phyloP scores from a whole-genome alignment of 768 basidiomycete genomes.

The Termitomyces sp. region DNA sequence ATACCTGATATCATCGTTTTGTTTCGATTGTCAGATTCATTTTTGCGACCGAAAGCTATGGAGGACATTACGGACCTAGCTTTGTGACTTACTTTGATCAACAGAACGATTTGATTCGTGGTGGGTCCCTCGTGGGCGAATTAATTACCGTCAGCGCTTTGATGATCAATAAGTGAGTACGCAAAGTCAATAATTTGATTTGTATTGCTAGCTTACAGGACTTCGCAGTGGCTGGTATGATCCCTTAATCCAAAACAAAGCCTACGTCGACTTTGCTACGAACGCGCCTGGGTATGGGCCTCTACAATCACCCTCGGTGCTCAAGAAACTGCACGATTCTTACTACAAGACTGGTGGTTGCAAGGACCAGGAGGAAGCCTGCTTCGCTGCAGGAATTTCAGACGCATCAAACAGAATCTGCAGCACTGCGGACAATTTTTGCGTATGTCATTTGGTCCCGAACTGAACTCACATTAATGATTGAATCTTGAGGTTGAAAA shows the following conservation, averaged over 20 bases:
- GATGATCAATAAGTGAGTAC: conserved; percentile 61
- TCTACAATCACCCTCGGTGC: conserved; percentile 44
- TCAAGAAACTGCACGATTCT: conserved; percentile 43
- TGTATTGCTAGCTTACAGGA: background rate
- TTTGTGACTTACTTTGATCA: conserved; percentile 64
- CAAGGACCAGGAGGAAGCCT: conserved; percentile 48
- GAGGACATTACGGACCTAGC: conserved; percentile 63
- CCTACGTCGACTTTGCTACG: conserved; percentile 56
- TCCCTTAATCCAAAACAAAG: conserved; percentile 58
- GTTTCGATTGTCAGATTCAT: conserved; percentile 43
- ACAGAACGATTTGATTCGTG: conserved; percentile 51
- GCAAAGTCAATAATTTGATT: too few species aligned
- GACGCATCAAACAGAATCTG: conserved; percentile 50
- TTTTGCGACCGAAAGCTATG: conserved; percentile 64
- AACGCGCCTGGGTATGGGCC: conserved; percentile 67
- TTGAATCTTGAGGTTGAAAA: conserved; percentile 48
- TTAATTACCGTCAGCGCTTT: conserved; percentile 53
- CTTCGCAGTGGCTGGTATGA: conserved; percentile 64
- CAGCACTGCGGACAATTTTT: conserved; percentile 47
- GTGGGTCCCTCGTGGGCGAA: conserved; percentile 43
- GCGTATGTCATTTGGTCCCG: conserved; percentile 39
- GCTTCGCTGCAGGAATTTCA: conserved; percentile 51
- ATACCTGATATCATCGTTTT: too few species aligned
- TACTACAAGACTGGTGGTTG: conserved; percentile 51
- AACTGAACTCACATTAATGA: too few species aligned